phyloP scores from a whole-genome alignment of 371 early-diverging fungal genomes.

The Rhizomucor miehei region DNA sequence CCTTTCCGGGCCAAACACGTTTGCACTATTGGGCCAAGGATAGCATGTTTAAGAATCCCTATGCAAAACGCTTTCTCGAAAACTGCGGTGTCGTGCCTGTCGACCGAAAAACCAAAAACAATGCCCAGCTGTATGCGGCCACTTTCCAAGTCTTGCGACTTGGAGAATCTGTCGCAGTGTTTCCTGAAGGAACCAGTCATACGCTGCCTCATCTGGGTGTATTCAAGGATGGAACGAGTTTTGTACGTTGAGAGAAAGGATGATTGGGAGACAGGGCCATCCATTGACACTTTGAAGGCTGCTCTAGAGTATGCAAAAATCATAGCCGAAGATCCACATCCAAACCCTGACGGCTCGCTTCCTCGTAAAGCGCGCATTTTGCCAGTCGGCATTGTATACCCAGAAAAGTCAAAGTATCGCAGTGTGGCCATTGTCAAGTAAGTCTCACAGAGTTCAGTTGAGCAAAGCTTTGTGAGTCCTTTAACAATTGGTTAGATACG shows the following conservation, averaged over 20 bases:
- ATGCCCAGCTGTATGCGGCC: slow-evolving; percentile 40
- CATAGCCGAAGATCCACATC: slow-evolving; percentile 19
- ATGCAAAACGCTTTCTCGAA: slow-evolving; percentile 32
- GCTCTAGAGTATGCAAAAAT: slow-evolving; percentile 52
- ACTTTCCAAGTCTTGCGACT: slow-evolving; percentile 47
- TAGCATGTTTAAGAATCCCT: slow-evolving; percentile 45
- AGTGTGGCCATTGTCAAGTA: slow-evolving; percentile 52
- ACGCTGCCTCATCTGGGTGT: slow-evolving; percentile 40
- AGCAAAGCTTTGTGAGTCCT: slow-evolving; percentile 4
- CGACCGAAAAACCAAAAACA: slow-evolving; percentile 55
- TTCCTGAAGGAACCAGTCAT: slow-evolving; percentile 60
- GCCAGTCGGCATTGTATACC: slow-evolving; percentile 57
- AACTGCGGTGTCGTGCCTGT: slow-evolving; percentile 57
- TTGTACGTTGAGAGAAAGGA: slow-evolving; percentile 26
- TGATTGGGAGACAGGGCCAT: not conserved
- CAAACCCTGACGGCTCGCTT: slow-evolving; percentile 25
- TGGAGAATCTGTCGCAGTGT: slow-evolving; percentile 54
- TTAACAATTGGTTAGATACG: slow-evolving; percentile 28
- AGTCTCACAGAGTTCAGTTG: not conserved
- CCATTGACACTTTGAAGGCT: slow-evolving; percentile 20
- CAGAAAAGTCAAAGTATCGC: slow-evolving; percentile 56
- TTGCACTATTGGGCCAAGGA: slow-evolving; percentile 63
- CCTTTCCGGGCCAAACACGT: slow-evolving; percentile 44
- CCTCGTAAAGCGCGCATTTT: slow-evolving; percentile 31
- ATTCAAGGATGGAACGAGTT: slow-evolving; percentile 50